These are phyloP conservation scores for Hypoxylon sp. DNA, from an alignment of 2,329 filamentous ascomycete genomes.

Conservation along the genomic window DNA sequence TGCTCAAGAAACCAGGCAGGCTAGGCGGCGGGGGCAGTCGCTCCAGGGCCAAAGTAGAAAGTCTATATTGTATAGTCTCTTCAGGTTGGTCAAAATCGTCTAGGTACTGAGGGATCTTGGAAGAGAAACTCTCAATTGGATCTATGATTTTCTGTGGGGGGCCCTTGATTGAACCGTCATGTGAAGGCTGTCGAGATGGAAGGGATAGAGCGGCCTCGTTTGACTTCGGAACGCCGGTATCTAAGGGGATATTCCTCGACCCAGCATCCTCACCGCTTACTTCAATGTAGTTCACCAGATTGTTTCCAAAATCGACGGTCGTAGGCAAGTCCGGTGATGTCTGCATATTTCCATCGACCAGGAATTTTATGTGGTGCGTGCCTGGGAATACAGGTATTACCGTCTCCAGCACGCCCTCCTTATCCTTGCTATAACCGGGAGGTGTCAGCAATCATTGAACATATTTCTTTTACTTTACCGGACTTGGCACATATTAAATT, in stretches of 20 bases:
- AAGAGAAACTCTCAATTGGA: conserved; percentile 73
- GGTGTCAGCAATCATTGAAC: conserved; percentile 34
- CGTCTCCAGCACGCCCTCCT: conserved; percentile 77
- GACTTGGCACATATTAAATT: conserved; percentile 5
- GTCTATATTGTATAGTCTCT: conserved; percentile 79
- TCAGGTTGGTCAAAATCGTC: conserved; percentile 88
- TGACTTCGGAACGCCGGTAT: conserved; percentile 48
- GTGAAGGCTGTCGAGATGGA: conserved; percentile 53
- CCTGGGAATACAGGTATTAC: conserved; percentile 88
- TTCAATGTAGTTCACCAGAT: conserved; percentile 98
- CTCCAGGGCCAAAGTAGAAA: conserved; percentile 79
- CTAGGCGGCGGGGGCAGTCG: conserved; percentile 86
- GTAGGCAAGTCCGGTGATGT: conserved; percentile 90
- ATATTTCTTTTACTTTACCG: neutral
- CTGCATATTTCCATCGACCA: conserved; percentile 94
- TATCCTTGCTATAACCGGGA: conserved; percentile 60
- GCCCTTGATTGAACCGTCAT: conserved; percentile 60
- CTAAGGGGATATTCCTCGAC: conserved; percentile 49
- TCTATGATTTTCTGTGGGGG: conserved; percentile 68
- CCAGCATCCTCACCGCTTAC: conserved; percentile 71
- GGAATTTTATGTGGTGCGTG: conserved; percentile 96
- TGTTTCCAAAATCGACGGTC: conserved; percentile 97
- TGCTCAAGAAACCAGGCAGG: conserved; percentile 90
- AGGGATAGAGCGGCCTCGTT: conserved; percentile 50
- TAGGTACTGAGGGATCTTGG: conserved; percentile 85